Percentiles rank a stretch among this genome's conserved stretches.
These are phyloP conservation scores for Penicillium aurantiogriseum DNA, from an alignment of 2,329 filamentous ascomycete genomes.

Conservation along the genomic window DNA sequence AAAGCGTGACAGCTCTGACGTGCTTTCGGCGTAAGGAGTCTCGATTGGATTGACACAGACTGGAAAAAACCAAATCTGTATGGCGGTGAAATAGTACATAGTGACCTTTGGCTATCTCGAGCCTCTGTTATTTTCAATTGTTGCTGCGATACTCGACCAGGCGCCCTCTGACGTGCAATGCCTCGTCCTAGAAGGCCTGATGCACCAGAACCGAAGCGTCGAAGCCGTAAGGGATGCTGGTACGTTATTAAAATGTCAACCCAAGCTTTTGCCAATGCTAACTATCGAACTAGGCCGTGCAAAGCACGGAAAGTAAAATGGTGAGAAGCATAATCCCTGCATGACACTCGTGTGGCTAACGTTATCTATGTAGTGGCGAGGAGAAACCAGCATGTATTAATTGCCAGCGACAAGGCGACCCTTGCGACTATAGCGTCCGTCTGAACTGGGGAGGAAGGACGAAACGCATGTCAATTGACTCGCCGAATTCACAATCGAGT, in stretches of 20 bases:
- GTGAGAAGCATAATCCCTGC: conserved; percentile 33
- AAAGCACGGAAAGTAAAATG: conserved; percentile 79
- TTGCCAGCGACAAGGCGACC: conserved; percentile 68
- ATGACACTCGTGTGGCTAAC: conserved; percentile 13
- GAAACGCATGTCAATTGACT: conserved; percentile 52
- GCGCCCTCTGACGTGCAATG: conserved; percentile 43
- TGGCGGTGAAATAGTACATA: conserved; percentile 25
- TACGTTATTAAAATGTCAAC: conserved; percentile 36
- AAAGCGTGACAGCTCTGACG: conserved; percentile 20
- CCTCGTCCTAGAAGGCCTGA: conserved; percentile 65
- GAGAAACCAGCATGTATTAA: conserved; percentile 71
- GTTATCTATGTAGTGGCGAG: conserved; percentile 58
- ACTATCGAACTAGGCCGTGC: conserved; percentile 60
- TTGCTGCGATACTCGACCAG: conserved; percentile 16
- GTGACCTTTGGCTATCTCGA: conserved; percentile 21
- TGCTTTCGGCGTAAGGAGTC: conserved; percentile 12
- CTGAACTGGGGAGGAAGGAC: conserved; percentile 76
- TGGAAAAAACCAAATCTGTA: conserved; percentile 14
- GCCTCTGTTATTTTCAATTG: conserved; percentile 15
- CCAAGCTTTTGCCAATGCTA: background rate
- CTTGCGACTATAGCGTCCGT: conserved; percentile 77
- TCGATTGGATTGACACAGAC: background rate
- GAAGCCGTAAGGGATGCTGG: conserved; percentile 69
- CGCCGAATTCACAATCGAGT: conserved; percentile 30
- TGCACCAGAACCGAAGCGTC: conserved; percentile 63